A percentile compares a stretch with the other conserved stretches of the same genome.
Conservation (phyloP, 2,329 filamentous ascomycete genomes). For the Pestalotiopsis sp. region DNA sequence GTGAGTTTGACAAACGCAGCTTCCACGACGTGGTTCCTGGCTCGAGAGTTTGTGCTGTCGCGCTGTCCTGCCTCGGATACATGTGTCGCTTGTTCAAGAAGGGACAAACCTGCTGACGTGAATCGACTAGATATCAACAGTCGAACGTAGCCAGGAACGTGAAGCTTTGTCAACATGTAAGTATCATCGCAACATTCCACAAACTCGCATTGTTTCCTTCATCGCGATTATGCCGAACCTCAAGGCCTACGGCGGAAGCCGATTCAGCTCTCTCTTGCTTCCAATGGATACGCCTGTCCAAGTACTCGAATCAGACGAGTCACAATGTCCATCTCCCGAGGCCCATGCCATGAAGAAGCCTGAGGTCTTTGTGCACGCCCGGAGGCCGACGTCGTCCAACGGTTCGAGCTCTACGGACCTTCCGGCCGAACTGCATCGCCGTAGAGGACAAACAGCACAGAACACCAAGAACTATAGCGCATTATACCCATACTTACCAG, state of each 20-base stretch:
- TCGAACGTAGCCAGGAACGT: neutral
- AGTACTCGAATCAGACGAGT: neutral
- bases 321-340: neutral
- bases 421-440: neutral
- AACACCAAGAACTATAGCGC: neutral
- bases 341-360: neutral
- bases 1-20: neutral
- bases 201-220: neutral
- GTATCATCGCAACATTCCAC: neutral
- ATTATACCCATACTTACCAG: conserved; percentile 7
- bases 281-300: neutral
- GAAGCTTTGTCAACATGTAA: neutral
- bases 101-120: neutral
- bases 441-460: neutral
- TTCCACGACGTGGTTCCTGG: neutral
- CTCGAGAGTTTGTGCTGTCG: neutral
- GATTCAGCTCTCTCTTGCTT: neutral
- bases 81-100: neutral
- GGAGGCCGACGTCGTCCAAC: neutral
- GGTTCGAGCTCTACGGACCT: neutral
- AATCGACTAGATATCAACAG: neutral
- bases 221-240: neutral
- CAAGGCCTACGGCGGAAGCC: neutral
- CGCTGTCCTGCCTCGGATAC: neutral
- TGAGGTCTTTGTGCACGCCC: neutral